phyloP scores from a whole-genome alignment of 352 stramenopile genomes.

The Globisporangium spiculum region DNA sequence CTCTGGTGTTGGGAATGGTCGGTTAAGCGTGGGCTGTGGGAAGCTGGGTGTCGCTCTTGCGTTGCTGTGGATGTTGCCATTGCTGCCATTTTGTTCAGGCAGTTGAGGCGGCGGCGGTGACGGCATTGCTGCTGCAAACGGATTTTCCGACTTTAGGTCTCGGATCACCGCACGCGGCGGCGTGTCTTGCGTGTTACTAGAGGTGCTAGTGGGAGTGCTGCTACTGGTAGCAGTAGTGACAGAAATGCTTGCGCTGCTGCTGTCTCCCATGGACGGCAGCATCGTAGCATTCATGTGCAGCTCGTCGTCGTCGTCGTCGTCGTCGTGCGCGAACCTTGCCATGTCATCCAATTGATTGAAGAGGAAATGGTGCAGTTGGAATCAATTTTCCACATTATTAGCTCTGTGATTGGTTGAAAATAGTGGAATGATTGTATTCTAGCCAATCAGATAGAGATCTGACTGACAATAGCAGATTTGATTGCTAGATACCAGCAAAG shows the following conservation, averaged over 20 bases:
- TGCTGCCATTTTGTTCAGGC: background rate
- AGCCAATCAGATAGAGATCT: background rate
- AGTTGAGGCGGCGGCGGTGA: background rate
- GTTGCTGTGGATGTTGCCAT: background rate
- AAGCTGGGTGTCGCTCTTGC: background rate
- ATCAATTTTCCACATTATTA: background rate
- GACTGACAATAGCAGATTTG: background rate
- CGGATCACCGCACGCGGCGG: conserved; percentile 7
- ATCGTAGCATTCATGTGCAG: conserved; percentile 21
- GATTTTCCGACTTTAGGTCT: conserved; percentile 4
- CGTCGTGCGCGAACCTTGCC: background rate
- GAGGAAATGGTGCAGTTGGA: conserved; percentile 2
- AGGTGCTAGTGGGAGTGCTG: background rate
- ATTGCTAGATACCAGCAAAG: background rate
- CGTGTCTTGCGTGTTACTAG: background rate
- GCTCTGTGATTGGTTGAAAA: background rate
- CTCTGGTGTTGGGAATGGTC: background rate
- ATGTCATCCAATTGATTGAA: conserved; percentile 4
- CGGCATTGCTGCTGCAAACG: conserved; percentile 11
- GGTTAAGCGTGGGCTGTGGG: background rate
- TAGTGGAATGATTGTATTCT: background rate
- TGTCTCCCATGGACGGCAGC: background rate
- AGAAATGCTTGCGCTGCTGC: background rate
- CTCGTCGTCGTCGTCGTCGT: conserved; percentile 20
- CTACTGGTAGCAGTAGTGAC: background rate